Base-by-base conservation (phyloP, 1,284 basidiomycete species). In the Marasmius tenuissimus region DNA sequence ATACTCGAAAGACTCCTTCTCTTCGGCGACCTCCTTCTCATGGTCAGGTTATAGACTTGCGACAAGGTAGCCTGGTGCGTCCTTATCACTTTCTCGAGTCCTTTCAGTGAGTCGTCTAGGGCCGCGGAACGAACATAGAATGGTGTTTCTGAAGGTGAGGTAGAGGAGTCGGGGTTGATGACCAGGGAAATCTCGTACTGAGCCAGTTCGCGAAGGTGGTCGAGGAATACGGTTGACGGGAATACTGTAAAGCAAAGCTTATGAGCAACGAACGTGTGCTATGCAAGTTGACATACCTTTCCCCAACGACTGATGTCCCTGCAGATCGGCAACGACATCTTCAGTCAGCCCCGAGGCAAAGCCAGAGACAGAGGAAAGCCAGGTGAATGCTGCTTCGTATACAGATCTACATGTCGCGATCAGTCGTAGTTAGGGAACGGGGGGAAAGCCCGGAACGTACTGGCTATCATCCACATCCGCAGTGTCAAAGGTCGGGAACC, bases 241-340 rank as follows among this genome's bases (percentile, higher is more conserved):
- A 88, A 87, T 35, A 81, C 85, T 77, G 81, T 78, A 22, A 79
- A 80, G 50, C 85, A 79, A 55, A 77, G 74, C 38, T 74, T 73
- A 63, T 87, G 82, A 0, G 80, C 77, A 34, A 18, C n/a, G 14
- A 39, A 5, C 11, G 4, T 3, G 48, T 12, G 7, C 12, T 5
- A 37, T 33, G 54, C 52, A 54, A 14, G 5, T 39, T 9, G 4
- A 11, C 16, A 11, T 37, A 54, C 52, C 37, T 37, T 54, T 54
- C 3, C 52, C 52, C 33, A 37, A 18, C 10, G 52, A 6, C 16
- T 54, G 52, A 37, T 54, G 52, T 37, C 52, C 52, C 34, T 38
- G 34, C 52, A 54, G 20, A 54, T 54, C 52, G 14, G 38, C n/a
- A 4, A 38, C 16, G n/a, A 54, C 37, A 18, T 37, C 52, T 12